Percentiles rank a stretch among this genome's conserved stretches.
These are phyloP conservation scores for Suillus tomentosus DNA, from an alignment of 768 basidiomycete species.

Conservation along the genomic window DNA sequence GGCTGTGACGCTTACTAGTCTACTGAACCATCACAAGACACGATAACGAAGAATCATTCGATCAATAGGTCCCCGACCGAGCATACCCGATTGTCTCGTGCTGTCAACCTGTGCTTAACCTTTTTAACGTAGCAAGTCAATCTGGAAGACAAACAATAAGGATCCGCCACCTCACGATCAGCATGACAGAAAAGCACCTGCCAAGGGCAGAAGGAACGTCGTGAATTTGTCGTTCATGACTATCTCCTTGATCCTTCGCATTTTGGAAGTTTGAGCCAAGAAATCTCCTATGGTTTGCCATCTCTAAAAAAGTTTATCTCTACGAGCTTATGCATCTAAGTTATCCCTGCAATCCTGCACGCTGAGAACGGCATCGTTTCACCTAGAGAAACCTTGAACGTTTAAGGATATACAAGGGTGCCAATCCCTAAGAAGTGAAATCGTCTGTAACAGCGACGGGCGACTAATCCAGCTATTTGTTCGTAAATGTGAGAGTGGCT, in stretches of 20 bases:
- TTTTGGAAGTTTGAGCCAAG: background rate
- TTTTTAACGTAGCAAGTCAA: background rate
- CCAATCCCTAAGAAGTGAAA: background rate
- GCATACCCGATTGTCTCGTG: background rate
- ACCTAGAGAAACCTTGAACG: background rate
- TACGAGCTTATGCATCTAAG: background rate
- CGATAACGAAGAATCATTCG: background rate
- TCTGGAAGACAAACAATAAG: background rate
- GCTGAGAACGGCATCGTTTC: background rate
- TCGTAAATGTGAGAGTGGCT: background rate
- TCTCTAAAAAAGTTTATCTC: background rate
- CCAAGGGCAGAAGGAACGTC: background rate
- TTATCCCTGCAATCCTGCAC: background rate
- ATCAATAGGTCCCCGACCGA: background rate
- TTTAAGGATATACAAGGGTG: background rate
- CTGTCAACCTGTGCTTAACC: background rate
- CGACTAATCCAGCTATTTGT: background rate
- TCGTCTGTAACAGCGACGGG: background rate
- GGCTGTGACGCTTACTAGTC: too few relatives aligned
- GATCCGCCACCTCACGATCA: background rate
- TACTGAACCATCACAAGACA: background rate
- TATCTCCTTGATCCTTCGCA: background rate
- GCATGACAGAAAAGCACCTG: background rate
- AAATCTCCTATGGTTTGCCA: background rate
- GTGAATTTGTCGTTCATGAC: background rate